phyloP scores from a whole-genome alignment of 169 alveolate species.

The Eimeria falciformis region DNA sequence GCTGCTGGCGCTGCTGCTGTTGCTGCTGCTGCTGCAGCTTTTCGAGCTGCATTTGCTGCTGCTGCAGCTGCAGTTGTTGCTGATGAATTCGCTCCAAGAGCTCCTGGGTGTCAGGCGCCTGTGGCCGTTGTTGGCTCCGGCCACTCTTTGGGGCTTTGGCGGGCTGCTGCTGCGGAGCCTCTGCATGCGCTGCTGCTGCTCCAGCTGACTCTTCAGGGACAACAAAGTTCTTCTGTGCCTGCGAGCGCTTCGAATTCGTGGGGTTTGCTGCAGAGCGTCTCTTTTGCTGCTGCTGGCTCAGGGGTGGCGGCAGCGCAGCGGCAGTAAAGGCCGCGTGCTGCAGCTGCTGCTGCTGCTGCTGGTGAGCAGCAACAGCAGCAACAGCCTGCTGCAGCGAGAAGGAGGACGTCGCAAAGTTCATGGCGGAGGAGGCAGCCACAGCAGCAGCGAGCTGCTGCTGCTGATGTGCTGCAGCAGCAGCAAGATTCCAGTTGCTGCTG shows the following conservation, averaged over 20 bases:
- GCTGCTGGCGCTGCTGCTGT: slow-evolving; percentile 10
- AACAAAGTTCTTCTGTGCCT: not conserved
- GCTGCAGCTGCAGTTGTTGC: slow-evolving; percentile 40
- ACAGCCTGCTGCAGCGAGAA: not conserved
- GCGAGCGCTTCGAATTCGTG: not conserved
- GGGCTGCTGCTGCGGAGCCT: not conserved
- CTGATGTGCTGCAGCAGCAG: not conserved
- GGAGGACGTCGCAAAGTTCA: not conserved
- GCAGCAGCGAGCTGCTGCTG: not conserved
- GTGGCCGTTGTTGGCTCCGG: not conserved
- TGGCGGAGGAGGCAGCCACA: slow-evolving; percentile 16
- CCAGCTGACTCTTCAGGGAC: slow-evolving; percentile 1
- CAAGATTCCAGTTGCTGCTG: not conserved
- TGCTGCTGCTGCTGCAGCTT: slow-evolving; percentile 26
- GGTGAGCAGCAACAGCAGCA: not conserved
- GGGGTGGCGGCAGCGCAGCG: not conserved
- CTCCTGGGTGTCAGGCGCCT: slow-evolving; percentile 32
- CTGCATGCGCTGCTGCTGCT: slow-evolving; percentile 10
- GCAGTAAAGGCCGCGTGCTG: not conserved
- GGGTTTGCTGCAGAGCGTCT: not conserved
- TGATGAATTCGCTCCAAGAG: slow-evolving; percentile 3
- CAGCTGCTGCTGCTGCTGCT: not conserved
- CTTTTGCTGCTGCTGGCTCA: not conserved
- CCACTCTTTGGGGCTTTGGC: not conserved
- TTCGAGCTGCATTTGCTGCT: slow-evolving; percentile 12